Evolutionary conservation across 495 filamentous ascomycete species (phyloP).

Genomic region (Evansstolkia leycettana): DNA sequence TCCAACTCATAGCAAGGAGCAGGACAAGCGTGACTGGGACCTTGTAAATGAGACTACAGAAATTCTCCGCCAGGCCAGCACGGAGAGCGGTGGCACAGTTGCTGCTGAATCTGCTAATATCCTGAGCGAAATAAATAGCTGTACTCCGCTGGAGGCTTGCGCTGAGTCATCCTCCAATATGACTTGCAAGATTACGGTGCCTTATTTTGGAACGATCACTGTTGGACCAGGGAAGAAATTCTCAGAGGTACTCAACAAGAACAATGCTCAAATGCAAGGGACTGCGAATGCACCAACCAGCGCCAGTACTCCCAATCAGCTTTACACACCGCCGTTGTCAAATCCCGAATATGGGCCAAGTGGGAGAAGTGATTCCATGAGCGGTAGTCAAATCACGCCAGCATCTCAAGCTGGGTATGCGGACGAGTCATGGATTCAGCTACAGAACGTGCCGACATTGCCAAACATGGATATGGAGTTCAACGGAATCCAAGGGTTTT

Average conservation of each 20-base stretch:
- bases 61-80: constrained; percentile 26
- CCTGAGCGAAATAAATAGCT: constrained; percentile 21
- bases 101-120: constrained; percentile 34
- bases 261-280: constrained; percentile 1
- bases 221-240: constrained; percentile 22
- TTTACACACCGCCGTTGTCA: constrained; percentile 19
- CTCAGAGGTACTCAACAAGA: constrained; percentile 1
- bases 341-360: background rate
- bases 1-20: constrained; percentile 10
- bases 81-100: constrained; percentile 32
- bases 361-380: background rate
- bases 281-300: constrained; percentile 1
- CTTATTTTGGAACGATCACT: constrained; percentile 33
- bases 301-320: constrained; percentile 4
- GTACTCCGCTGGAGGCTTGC: too few species aligned
- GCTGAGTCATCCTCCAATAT: background rate
- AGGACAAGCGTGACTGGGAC: constrained; percentile 34
- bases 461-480: constrained; percentile 9
- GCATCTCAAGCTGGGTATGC: constrained; percentile 4
- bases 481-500: constrained; percentile 11
- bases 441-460: constrained; percentile 5
- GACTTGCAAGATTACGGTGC: constrained; percentile 26
- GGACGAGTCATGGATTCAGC: constrained; percentile 8
- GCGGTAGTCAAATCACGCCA: background rate
- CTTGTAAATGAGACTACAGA: constrained; percentile 27